Evolutionary conservation across 108 stramenopile species (phyloP).

Genomic region (Hondaea fermentalgiana): DNA sequence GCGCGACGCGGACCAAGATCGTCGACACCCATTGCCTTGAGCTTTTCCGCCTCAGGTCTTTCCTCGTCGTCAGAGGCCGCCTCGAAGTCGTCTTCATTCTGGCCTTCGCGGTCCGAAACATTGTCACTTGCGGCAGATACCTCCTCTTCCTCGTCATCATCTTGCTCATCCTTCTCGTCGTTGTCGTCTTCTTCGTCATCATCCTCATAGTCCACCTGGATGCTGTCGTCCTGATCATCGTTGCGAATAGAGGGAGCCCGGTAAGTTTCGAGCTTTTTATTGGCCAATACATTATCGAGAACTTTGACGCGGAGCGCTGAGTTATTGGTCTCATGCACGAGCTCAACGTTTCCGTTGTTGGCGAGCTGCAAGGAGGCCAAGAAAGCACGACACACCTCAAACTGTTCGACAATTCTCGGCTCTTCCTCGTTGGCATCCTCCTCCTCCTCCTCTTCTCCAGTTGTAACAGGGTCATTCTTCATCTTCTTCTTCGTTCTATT

Average conservation of each 20-base stretch:
- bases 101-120: neutral
- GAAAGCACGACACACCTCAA: constrained; percentile 89
- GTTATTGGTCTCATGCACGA: constrained; percentile 46
- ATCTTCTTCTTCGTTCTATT: neutral
- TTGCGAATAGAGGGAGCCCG: neutral
- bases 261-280: neutral
- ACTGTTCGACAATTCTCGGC: constrained; percentile 33
- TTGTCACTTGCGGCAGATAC: neutral
- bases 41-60: neutral
- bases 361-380: constrained; percentile 84
- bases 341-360: constrained; percentile 72
- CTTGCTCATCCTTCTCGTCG: neutral
- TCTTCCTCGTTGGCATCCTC: neutral
- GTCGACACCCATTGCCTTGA: neutral
- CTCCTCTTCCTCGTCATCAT: neutral
- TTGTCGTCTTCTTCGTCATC: neutral
- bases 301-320: neutral
- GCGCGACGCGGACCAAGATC: neutral
- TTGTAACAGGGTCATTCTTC: neutral
- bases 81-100: neutral
- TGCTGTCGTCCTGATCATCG: neutral
- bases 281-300: neutral
- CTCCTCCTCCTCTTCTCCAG: constrained; percentile 27
- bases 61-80: neutral
- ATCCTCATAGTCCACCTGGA: neutral